These are phyloP conservation scores for Scheffersomyces insectosa DNA, from an alignment of 1,139 yeast genomes.

Conservation along the genomic window DNA sequence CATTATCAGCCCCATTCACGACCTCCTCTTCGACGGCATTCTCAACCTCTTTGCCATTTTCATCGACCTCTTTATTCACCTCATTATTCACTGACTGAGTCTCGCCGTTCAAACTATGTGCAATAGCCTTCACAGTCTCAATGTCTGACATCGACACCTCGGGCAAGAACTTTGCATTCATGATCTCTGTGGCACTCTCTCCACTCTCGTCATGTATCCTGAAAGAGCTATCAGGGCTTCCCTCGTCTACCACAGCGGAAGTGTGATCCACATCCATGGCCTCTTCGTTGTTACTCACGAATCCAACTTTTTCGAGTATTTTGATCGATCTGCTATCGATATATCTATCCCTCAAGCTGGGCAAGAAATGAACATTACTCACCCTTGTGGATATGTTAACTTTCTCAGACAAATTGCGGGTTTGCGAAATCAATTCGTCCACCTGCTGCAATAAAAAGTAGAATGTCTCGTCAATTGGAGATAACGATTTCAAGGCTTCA, in stretches of 20 bases:
- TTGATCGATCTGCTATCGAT: conserved; percentile 18
- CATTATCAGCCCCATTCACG: no score
- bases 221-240: background rate
- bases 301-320: conserved; percentile 16
- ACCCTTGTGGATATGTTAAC: conserved; percentile 16
- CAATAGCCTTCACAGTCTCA: conserved; percentile 5
- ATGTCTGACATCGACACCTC: conserved; percentile 5
- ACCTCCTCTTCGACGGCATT: no score
- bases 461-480: conserved; percentile 56
- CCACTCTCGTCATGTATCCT: background rate
- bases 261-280: background rate
- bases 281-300: background rate
- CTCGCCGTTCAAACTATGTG: conserved; percentile 8
- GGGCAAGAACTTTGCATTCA: background rate
- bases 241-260: background rate
- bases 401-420: conserved; percentile 33
- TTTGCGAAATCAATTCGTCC: conserved; percentile 39
- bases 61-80: no score
- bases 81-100: conserved; percentile 1
- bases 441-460: conserved; percentile 46
- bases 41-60: no score
- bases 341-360: conserved; percentile 19
- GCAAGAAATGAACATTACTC: conserved; percentile 10
- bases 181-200: background rate
- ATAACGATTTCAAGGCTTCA: conserved; percentile 36